Evolutionary conservation across 345 rosid species (phyloP), one percentile per base, ranked within the genome.

Genomic region (Erysimum cheiranthoides): DNA sequence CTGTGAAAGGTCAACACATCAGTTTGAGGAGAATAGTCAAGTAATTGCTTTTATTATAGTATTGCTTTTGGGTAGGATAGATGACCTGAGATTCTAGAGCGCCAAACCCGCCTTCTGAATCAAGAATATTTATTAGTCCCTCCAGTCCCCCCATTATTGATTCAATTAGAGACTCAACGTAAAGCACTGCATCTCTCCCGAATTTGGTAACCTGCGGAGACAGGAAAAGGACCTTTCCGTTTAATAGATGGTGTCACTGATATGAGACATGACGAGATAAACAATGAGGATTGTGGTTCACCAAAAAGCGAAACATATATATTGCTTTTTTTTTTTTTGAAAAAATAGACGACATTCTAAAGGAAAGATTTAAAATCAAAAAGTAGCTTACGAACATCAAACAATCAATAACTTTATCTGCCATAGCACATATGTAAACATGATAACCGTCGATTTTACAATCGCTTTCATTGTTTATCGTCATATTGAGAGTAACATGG

Each of bases 101-200:
- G 39, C 99, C 98, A 84, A 95, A 89, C 35, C 99, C 99, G 75
- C 99, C 99, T 83, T 93, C 99, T 61, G 99, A 95, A 82, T 95
- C 99, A 68, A 95, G 97, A 86, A 91, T 95, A 82, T 95, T 95
- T 75, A 93, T 88, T 73, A 95, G 84, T 64, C 99, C 99, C 82
- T 93, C 99, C 84, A 95, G 83, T 76, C 99, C 98, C 68, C 97
- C 98, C 94, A 93, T 93, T 75, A 95, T 93, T 60, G 99, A 95
- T 84, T 95, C 98, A 79, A 95, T 89, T 72, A 95, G 97, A 68
- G 99, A 92, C 73, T 95, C 99, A 18, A 95, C 98, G 66, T 90
- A 95, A 28, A 95, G 88, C 77, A 95, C 96, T 38, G 98, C 97
- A 85, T 95, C 98, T 77, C 97, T 81, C 76, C 96, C 99, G 73